A percentile compares a stretch with the other conserved stretches of the same genome.
Evolutionary conservation across 1,284 basidiomycete species (phyloP).

Genomic region (Ceraceosorus bombacis): DNA sequence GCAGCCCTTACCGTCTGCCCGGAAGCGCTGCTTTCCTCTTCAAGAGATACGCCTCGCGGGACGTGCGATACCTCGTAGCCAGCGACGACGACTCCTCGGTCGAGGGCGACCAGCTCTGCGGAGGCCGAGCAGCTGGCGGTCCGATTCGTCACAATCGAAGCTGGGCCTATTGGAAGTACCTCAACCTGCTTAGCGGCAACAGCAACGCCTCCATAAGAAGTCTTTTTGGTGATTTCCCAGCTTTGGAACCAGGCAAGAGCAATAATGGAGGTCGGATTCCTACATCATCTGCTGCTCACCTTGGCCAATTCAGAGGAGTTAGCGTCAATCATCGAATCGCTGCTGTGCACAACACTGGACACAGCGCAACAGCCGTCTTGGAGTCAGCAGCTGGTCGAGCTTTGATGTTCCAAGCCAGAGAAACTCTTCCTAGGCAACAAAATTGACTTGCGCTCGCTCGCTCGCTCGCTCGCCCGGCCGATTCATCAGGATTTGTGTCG

Average conservation of each 20-base stretch:
- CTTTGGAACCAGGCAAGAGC: constrained; percentile 4
- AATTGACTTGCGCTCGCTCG: too few species aligned
- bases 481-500: too few species aligned
- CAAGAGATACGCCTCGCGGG: constrained; percentile 22
- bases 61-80: constrained; percentile 32
- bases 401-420: too few species aligned
- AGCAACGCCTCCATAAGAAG: constrained; percentile 1
- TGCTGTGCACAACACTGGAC: not conserved
- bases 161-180: constrained; percentile 39
- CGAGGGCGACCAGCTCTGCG: constrained; percentile 36
- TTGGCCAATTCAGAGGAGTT: not conserved
- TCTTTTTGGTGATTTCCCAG: constrained; percentile 29
- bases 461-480: too few species aligned
- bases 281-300: not conserved
- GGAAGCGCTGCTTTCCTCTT: constrained; percentile 15
- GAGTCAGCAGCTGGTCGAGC: not conserved
- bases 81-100: constrained; percentile 16
- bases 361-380: not conserved
- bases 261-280: not conserved
- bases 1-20: constrained; percentile 11
- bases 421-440: too few species aligned
- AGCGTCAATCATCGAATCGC: not conserved
- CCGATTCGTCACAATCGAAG: constrained; percentile 17
- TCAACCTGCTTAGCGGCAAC: constrained; percentile 24
- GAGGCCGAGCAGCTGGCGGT: constrained; percentile 28